Evolutionary conservation across 2,329 filamentous ascomycete species (phyloP).

Genomic region (Fusarium begoniae): DNA sequence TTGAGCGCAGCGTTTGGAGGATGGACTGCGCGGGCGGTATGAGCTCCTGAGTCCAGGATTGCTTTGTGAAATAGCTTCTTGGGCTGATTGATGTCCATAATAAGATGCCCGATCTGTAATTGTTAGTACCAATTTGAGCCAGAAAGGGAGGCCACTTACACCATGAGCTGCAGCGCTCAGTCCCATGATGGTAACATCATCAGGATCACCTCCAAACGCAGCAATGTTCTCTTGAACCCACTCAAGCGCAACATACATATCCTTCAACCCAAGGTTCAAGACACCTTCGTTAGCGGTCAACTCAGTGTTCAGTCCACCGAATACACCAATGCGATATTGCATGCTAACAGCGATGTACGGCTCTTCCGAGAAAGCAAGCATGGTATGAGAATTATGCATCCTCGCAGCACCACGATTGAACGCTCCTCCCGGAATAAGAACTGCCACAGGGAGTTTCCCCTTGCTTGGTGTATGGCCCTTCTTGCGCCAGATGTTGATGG

Average conservation of each 20-base stretch:
- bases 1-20: slow-evolving; percentile 40
- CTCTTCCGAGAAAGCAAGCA: slow-evolving; percentile 58
- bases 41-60: slow-evolving; percentile 46
- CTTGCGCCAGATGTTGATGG: slow-evolving; percentile 40
- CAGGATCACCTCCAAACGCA: slow-evolving; percentile 59
- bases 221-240: slow-evolving; percentile 63
- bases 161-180: slow-evolving; percentile 48
- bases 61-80: slow-evolving; percentile 46
- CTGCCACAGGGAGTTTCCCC: slow-evolving; percentile 39
- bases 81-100: slow-evolving; percentile 47
- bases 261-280: slow-evolving; percentile 63
- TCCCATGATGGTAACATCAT: slow-evolving; percentile 59
- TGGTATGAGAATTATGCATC: slow-evolving; percentile 54
- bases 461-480: slow-evolving; percentile 19
- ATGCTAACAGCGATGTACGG: slow-evolving; percentile 60
- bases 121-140: not conserved
- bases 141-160: slow-evolving; percentile 10
- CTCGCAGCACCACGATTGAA: slow-evolving; percentile 46
- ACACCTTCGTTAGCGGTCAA: slow-evolving; percentile 60
- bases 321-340: slow-evolving; percentile 60
- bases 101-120: slow-evolving; percentile 42
- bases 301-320: slow-evolving; percentile 66
- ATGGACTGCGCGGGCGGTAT: slow-evolving; percentile 45
- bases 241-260: slow-evolving; percentile 57
- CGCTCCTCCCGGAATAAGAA: slow-evolving; percentile 44